These are phyloP conservation scores for Trichocladium uniseriatum DNA, from an alignment of 495 filamentous ascomycete species.

Conservation along the genomic window DNA sequence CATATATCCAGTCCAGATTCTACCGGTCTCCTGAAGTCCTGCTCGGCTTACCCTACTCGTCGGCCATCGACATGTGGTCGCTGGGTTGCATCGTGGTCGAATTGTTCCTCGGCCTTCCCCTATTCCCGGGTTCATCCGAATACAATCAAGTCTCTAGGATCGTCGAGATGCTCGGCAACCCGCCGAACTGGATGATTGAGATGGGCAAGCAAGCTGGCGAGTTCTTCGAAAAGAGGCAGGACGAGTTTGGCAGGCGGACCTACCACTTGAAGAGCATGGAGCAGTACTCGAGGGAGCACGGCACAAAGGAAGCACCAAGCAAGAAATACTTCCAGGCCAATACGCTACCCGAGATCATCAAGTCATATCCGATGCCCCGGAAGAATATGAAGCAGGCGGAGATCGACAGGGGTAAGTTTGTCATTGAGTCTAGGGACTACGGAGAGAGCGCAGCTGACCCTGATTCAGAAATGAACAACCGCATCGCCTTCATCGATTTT, in stretches of 20 bases:
- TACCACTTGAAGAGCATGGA: constrained; percentile 96
- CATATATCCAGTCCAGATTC: constrained; percentile 98
- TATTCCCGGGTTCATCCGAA: constrained; percentile 97
- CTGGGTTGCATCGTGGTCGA: constrained; percentile 98
- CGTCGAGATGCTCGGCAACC: constrained; percentile 95
- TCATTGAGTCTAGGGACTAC: background rate
- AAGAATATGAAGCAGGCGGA: constrained; percentile 99
- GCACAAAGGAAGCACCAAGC: constrained; percentile 95
- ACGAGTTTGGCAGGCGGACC: constrained; percentile 79
- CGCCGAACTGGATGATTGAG: constrained; percentile 98
- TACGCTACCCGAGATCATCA: constrained; percentile 91
- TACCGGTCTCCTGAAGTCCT: constrained; percentile 96
- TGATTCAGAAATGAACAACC: constrained; percentile 85
- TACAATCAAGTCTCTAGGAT: constrained; percentile 98
- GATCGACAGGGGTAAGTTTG: constrained; percentile 76
- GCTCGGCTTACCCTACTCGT: constrained; percentile 90
- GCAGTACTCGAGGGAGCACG: constrained; percentile 89
- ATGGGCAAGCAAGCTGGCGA: constrained; percentile 97
- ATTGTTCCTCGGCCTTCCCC: constrained; percentile 85
- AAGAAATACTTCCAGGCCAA: constrained; percentile 98
- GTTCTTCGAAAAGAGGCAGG: constrained; percentile 90
- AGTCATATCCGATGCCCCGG: constrained; percentile 92
- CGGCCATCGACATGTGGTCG: constrained; percentile 99
- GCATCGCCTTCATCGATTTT: constrained; percentile 98
- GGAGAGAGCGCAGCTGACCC: background rate